Evolutionary conservation across 2,329 filamentous ascomycete genomes (phyloP).

Genomic region (Lachnellula arida): DNA sequence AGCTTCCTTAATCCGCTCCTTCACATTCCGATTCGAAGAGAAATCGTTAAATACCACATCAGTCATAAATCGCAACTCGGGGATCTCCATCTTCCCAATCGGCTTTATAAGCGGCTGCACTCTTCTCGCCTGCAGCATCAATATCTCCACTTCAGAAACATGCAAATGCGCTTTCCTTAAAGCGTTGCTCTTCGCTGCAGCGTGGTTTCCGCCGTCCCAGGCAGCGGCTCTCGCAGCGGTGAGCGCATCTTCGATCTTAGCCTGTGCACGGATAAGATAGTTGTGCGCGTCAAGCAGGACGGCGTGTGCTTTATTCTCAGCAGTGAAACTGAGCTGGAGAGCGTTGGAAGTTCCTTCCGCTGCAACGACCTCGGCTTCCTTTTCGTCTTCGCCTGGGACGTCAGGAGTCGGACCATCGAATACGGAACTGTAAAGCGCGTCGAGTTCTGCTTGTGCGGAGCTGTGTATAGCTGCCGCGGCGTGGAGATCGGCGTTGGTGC

Average conservation of each 20-base stretch:
- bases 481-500: slow-evolving; percentile 35
- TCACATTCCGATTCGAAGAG: slow-evolving; percentile 48
- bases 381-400: slow-evolving; percentile 49
- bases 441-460: slow-evolving; percentile 42
- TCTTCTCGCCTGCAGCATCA: slow-evolving; percentile 38
- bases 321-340: slow-evolving; percentile 34
- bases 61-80: slow-evolving; percentile 42
- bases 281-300: slow-evolving; percentile 38
- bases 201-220: slow-evolving; percentile 42
- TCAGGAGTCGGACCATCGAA: slow-evolving; percentile 49
- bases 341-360: slow-evolving; percentile 37
- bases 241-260: slow-evolving; percentile 40
- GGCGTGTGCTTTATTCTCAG: slow-evolving; percentile 38
- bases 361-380: slow-evolving; percentile 36
- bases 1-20: slow-evolving; percentile 46
- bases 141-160: slow-evolving; percentile 38
- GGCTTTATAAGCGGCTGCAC: slow-evolving; percentile 36
- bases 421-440: slow-evolving; percentile 48
- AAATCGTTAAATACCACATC: slow-evolving; percentile 54
- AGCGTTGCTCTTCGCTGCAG: slow-evolving; percentile 50
- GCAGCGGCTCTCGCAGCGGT: slow-evolving; percentile 42
- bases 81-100: slow-evolving; percentile 39
- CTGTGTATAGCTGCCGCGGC: slow-evolving; percentile 33
- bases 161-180: slow-evolving; percentile 44
- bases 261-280: slow-evolving; percentile 34